Base-by-base conservation (phyloP, 2,329 filamentous ascomycete species). In the Colletotrichum graminicola region DNA sequence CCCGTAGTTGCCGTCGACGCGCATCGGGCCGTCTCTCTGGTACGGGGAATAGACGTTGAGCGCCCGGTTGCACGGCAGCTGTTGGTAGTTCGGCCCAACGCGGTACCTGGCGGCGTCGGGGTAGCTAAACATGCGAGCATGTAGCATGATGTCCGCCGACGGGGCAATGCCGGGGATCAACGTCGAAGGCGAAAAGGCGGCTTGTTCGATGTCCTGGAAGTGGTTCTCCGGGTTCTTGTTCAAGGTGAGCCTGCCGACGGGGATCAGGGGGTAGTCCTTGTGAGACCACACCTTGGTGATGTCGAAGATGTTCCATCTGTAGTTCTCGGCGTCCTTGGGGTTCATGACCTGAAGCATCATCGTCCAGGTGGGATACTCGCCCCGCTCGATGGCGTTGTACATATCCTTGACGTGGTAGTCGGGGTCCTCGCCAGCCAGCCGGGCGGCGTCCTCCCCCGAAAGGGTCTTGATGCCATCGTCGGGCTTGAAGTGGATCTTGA, bases 211-310 rank as follows among this genome's bases (percentile, higher is more conserved):
- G 57, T 88, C 86, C 7, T 81, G 77, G 71, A 86, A 83, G 75
- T 82, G 87, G 75, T 88, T 86, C 66, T 85, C 82, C 0, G 85
- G 85, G 76, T 87, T 54, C 62, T 80, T 79, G 74, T 88, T 85
- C 14, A 90, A 77, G 0, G 82, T 85, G 74, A 90, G 78, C 55
- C 82, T 81, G 21, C 88, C 88, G 45, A 90, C 80, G 12, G 80
- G 79, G 2, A 80, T 78, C 57, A 88, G 75, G 0, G 87, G 86
- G 71, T 83, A 87, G 32, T 87, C 81, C 36, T 80, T 77, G 49
- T 87, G 82, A 0, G 86, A 84, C 87, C 86, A 88, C 39, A 85
- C 82, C 70, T 88, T 86, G 12, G 88, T 90, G 45, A 85, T 81
- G 74, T 91, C 88, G 74, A 90, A 89, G 56, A 89, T 82, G 66